These are phyloP conservation scores for Ceratocystis ficicola DNA, from an alignment of 2,329 filamentous ascomycete genomes.

Conservation along the genomic window DNA sequence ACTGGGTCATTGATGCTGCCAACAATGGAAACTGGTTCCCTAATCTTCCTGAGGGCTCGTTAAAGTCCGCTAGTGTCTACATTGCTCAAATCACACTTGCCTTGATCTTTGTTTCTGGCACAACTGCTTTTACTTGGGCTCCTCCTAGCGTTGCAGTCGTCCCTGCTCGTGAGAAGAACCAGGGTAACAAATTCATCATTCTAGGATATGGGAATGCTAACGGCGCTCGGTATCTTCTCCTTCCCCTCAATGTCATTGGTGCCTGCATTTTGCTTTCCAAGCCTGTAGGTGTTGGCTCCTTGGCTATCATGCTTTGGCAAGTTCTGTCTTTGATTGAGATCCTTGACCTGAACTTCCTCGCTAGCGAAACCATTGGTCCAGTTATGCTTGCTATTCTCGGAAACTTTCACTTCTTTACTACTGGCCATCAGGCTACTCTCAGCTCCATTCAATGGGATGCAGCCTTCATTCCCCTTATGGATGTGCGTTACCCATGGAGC, in stretches of 20 bases:
- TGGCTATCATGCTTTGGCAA: constrained; percentile 77
- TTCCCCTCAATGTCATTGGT: constrained; percentile 66
- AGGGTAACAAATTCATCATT: constrained; percentile 55
- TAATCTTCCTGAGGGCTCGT: constrained; percentile 41
- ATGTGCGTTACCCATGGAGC: constrained; percentile 78
- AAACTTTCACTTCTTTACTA: constrained; percentile 94
- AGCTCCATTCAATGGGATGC: constrained; percentile 90
- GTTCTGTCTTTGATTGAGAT: constrained; percentile 65
- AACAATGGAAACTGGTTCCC: constrained; percentile 75
- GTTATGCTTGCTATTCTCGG: constrained; percentile 77
- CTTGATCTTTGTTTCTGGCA: constrained; percentile 70
- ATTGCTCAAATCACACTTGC: constrained; percentile 71
- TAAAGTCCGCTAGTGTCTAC: constrained; percentile 65
- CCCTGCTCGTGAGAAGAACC: constrained; percentile 34
- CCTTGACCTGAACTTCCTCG: constrained; percentile 47
- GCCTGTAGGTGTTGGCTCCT: constrained; percentile 80
- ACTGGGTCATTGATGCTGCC: constrained; percentile 82
- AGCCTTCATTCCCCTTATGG: constrained; percentile 77
- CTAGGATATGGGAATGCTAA: constrained; percentile 90
- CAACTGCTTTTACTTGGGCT: constrained; percentile 72
- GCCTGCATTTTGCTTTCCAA: constrained; percentile 75
- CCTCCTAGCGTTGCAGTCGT: constrained; percentile 72
- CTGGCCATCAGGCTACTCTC: constrained; percentile 82
- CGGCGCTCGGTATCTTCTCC: constrained; percentile 75
- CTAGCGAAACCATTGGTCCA: constrained; percentile 65